Base-by-base conservation (phyloP, 148 eudicot genomes). In the Silene uniflora region DNA sequence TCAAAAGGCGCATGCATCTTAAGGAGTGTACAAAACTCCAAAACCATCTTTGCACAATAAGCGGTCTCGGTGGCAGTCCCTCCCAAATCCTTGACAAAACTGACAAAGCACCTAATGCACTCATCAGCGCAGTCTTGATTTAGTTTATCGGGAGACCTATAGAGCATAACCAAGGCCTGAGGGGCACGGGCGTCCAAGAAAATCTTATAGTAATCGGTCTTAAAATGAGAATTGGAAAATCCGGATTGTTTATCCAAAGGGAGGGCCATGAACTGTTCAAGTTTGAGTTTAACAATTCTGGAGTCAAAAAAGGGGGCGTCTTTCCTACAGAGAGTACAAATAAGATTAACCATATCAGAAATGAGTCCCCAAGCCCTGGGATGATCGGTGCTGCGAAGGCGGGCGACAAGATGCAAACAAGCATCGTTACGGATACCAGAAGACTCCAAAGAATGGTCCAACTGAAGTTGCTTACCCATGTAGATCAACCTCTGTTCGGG, bases 21-120 rank as follows among this genome's bases (percentile, higher is more conserved):
- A 14, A 94, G 87, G 70, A 90, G 63, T 71, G 75, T 86, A 76
- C 98, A 94, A 66, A 94, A 88, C 73, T 89, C 93, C 81, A 94
- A 79, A 42, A 91, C 75, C 47, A 87, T 73, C 7, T 82, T 84
- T 6, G 87, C 89, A 76, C 81, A 88, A 35, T 76, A 83, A 10
- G 67, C 73, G 65, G 27, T 75, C n/a, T 75, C 77, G 7, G 10
- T 29, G 21, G 2, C 23, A 32, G 39, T 21, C 55, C 73, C 76
- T 10, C 58, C 21, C 5, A 72, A n/a, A n/a, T 68, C 71, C 60
- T 81, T 81, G 16, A 77, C 74, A 6, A 74, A 82, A 49, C 21
- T 56, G 62, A 91, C 73, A 76, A 91, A 87, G 4, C 73, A 76
- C 27, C 81, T 59, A 42, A 93, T 88, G n/a, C 88, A 84, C 1